Evolutionary conservation across 2,329 filamentous ascomycete species (phyloP), one percentile per base, ranked within the genome.

Genomic region (Botrytis cinerea): DNA sequence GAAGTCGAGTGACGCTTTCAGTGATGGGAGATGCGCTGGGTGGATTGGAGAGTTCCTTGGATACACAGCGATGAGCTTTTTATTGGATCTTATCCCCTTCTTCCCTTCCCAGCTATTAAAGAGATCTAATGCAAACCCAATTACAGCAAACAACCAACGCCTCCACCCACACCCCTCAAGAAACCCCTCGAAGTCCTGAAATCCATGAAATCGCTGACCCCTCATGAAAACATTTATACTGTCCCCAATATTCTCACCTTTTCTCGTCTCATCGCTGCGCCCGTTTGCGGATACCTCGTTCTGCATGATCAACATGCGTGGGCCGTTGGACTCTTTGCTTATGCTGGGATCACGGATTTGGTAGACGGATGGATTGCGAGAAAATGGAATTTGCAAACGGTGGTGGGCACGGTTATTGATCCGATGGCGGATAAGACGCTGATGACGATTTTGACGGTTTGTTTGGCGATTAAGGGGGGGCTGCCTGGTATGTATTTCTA

Each of bases 371-470:
- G 92, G 87, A 96, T 99, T 79, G 96, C 96, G 40, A 89, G 96
- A 59, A 88, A 87, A 74, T 98, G 92, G 90, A 92, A 95, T 69
- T 87, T 94, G 73, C 92, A 96, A 82, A 98, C 96, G 0, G 95
- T 99, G 1, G 94, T 98, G 16, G 96, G 96, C 72, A 97, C 93
- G 72, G 90, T 99, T 45, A 94, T 99, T 75, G 95, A 97, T 80
- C 96, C 96, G 9, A 96, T 98, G 92, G 96, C 96, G 4, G 96
- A 99, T 83, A 99, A 99, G 84, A 88, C 90, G 14, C 87, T 99
- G 76, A 98, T 99, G 96, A 98, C 95, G 0, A 90, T 97, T 73
- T 83, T 97, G 78, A 97, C 95, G 0, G 91, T 95, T 20, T 94
- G 93, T 76, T 84, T 98, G 62, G 94, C 95, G 6, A 86, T 92